phyloP scores from a whole-genome alignment of 2,329 filamentous ascomycete genomes.

The Ceratocystis lukuohia region DNA sequence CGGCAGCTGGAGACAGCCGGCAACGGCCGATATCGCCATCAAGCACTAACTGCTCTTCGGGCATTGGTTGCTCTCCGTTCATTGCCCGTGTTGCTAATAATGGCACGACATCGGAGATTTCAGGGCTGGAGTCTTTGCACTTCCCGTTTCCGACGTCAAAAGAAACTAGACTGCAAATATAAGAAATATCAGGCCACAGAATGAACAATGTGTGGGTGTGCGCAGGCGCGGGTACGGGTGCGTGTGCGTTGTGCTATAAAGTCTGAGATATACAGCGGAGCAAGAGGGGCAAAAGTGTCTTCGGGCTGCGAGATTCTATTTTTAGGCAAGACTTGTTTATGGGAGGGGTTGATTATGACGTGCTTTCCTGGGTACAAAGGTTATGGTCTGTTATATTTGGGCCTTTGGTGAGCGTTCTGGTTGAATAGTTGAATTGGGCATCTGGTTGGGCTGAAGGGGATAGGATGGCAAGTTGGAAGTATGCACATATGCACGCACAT shows the following conservation, averaged over 20 bases:
- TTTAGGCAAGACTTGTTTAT: neutral
- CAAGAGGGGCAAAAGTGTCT: neutral
- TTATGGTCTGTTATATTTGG: neutral
- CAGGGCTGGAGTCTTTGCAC: neutral
- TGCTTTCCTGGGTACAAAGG: neutral
- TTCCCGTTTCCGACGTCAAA: neutral
- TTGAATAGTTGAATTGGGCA: neutral
- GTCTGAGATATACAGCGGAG: neutral
- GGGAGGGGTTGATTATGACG: neutral
- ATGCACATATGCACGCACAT: neutral
- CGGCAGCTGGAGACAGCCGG: neutral
- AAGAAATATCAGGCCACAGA: neutral
- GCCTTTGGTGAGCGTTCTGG: neutral
- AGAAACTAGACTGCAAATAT: neutral
- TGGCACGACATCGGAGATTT: conserved; percentile 1
- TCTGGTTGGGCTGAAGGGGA: neutral
- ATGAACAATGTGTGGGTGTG: neutral
- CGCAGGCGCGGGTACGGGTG: too few relatives aligned
- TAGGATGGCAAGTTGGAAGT: neutral
- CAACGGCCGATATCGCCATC: neutral
- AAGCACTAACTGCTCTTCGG: neutral
- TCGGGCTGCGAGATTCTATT: conserved; percentile 5
- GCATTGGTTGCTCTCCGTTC: conserved; percentile 2
- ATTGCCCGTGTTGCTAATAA: conserved; percentile 5
- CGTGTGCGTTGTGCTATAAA: neutral